These are phyloP conservation scores for Singerocomus rubriflavus DNA, from an alignment of 1,284 basidiomycete genomes.

Conservation along the genomic window DNA sequence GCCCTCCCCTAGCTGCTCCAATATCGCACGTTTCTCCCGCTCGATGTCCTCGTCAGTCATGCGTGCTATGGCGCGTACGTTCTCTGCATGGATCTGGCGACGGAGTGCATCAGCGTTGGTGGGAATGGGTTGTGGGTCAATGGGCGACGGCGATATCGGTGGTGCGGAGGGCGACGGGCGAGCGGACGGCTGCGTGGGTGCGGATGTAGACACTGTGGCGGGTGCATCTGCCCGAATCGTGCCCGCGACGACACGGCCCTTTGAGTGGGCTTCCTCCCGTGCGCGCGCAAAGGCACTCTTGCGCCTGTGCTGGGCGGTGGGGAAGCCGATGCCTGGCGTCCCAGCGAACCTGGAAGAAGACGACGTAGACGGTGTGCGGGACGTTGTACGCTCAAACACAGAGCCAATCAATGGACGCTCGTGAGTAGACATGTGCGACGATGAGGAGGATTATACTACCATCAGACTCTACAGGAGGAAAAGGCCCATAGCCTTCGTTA, in stretches of 20 bases:
- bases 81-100: conserved; percentile 40
- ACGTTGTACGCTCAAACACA: conserved; percentile 52
- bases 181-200: neutral
- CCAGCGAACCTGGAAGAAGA: conserved; percentile 28
- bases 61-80: conserved; percentile 37
- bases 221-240: too few relatives aligned
- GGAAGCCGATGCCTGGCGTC: conserved; percentile 50
- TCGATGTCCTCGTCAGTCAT: conserved; percentile 48
- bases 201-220: too few relatives aligned
- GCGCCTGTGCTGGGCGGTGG: conserved; percentile 57
- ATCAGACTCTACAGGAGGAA: too few relatives aligned
- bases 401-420: conserved; percentile 47
- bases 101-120: conserved; percentile 21
- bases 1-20: conserved; percentile 52
- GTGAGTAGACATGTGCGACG: conserved; percentile 19
- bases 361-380: conserved; percentile 29
- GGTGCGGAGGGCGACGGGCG: neutral
- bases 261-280: conserved; percentile 36
- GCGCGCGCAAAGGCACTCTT: conserved; percentile 57
- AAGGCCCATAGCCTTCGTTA: neutral
- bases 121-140: conserved; percentile 16
- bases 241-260: conserved; percentile 7
- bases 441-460: neutral
- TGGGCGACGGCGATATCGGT: neutral
- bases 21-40: conserved; percentile 45